A percentile compares a stretch with the other conserved stretches of the same genome.
Conservation (phyloP, 164 flowering plant species). For the Echeveria elegans region DNA sequence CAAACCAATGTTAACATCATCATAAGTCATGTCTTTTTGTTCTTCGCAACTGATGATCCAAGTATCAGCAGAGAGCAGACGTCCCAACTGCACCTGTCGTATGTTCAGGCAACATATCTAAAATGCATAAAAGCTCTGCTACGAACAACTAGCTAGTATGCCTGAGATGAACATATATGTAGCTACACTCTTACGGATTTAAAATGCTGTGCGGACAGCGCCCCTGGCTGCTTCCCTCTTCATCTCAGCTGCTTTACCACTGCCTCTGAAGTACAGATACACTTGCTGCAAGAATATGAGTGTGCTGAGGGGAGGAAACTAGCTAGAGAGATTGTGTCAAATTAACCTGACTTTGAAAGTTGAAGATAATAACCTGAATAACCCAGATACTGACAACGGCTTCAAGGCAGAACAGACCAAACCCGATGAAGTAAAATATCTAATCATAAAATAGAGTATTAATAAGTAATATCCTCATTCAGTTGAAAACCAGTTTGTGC, state of each 20-base stretch:
- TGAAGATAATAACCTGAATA: conserved; percentile 7
- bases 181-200: too few species aligned
- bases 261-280: conserved; percentile 9
- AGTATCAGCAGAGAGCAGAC: too few species aligned
- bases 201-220: conserved; percentile 8
- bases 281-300: not conserved
- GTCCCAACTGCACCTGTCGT: too few species aligned
- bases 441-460: not conserved
- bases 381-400: conserved; percentile 8
- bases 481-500: not conserved
- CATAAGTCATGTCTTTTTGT: too few species aligned
- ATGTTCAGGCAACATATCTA: too few species aligned
- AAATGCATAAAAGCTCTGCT: too few species aligned
- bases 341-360: not conserved
- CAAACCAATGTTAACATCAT: too few species aligned
- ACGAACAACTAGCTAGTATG: too few species aligned
- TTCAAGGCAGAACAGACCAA: conserved; percentile 7
- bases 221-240: conserved; percentile 9
- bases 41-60: too few species aligned
- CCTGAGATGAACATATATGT: too few species aligned
- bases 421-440: conserved; percentile 9
- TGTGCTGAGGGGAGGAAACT: not conserved
- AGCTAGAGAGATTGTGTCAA: not conserved
- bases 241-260: conserved; percentile 10
- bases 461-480: not conserved